Conservation (phyloP, 2,329 filamentous ascomycete genomes). For the Colletotrichum siamense region DNA sequence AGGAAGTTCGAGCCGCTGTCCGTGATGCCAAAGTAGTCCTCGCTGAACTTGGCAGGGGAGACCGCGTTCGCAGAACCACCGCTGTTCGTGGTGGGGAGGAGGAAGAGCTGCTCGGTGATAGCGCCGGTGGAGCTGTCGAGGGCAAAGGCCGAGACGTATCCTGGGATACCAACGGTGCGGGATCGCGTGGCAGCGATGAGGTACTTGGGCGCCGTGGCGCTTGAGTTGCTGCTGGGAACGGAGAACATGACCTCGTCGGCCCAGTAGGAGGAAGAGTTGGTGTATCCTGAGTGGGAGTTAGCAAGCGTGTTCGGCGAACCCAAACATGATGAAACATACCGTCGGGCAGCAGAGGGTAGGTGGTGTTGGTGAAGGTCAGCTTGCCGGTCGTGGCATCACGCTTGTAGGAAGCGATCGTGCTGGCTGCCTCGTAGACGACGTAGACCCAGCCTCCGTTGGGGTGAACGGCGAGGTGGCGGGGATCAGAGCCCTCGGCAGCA, state of each 20-base stretch:
- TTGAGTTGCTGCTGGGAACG: not conserved
- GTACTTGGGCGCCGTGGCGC: not conserved
- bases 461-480: slow-evolving; percentile 31
- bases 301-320: not conserved
- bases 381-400: slow-evolving; percentile 19
- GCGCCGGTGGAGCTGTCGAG: slow-evolving; percentile 28
- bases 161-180: slow-evolving; percentile 24
- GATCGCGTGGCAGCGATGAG: slow-evolving; percentile 7
- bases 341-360: slow-evolving; percentile 20
- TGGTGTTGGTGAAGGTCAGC: slow-evolving; percentile 1
- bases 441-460: slow-evolving; percentile 32
- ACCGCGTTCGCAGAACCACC: slow-evolving; percentile 40
- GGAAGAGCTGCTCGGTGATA: slow-evolving; percentile 34
- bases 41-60: slow-evolving; percentile 33
- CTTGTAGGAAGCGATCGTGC: slow-evolving; percentile 28
- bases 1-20: slow-evolving; percentile 39
- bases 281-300: not conserved
- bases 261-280: slow-evolving; percentile 12
- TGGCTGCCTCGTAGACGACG: slow-evolving; percentile 31
- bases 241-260: slow-evolving; percentile 9
- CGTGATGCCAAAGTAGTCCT: slow-evolving; percentile 35
- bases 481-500: slow-evolving; percentile 25
- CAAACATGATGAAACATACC: not conserved
- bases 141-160: slow-evolving; percentile 38
- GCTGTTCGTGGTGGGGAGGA: slow-evolving; percentile 33